Evolutionary conservation across 306 rosid genomes (phyloP), one percentile per base, ranked within the genome.

Genomic region (Elaeagnus macrophylla): DNA sequence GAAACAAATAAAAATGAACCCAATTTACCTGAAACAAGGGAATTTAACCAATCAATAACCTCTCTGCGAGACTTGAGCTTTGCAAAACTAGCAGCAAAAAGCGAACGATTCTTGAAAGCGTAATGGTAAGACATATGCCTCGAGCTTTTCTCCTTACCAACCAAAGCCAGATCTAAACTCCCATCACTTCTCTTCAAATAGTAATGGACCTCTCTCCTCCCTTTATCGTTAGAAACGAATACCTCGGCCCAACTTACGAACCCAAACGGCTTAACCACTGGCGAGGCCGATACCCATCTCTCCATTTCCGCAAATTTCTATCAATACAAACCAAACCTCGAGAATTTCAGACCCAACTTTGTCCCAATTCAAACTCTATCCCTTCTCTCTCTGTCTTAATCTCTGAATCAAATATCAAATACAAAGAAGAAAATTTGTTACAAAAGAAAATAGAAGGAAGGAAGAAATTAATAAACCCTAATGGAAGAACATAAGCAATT

Each of bases 31-130:
- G 94, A 71, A 71, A 81, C 66, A 5, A 89, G 41, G 3, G 83
- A 79, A 45, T 75, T 68, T 54, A 90, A 78, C 94, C 94, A 90
- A 70, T 83, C 88, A 16, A 84, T 16, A 48, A 81, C 97, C 39
- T 90, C 94, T 47, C 79, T 71, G 2, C 95, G 77, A 0, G 94
- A 86, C 66, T 80, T 86, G 64, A 86, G 94, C 73, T 82, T 90
- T 2, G 57, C 62, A 6, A 66, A 54, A 0, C 57, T 18, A 2
- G 73, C 4, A 0, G 73, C 56, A 13, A 77, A 60, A 10, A 61
- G 60, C 0, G 66, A 57, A 6, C 72, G 69, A 46, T 48, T 59
- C 38, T 54, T 53, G 8, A 79, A 14, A 0, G 81, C 81, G 9
- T 79, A 83, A 55, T 65, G 85, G 70, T 86, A 90, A 8, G 88